These are phyloP conservation scores for Citrullus mucosospermus DNA, from an alignment of 306 rosid species.

Conservation along the genomic window DNA sequence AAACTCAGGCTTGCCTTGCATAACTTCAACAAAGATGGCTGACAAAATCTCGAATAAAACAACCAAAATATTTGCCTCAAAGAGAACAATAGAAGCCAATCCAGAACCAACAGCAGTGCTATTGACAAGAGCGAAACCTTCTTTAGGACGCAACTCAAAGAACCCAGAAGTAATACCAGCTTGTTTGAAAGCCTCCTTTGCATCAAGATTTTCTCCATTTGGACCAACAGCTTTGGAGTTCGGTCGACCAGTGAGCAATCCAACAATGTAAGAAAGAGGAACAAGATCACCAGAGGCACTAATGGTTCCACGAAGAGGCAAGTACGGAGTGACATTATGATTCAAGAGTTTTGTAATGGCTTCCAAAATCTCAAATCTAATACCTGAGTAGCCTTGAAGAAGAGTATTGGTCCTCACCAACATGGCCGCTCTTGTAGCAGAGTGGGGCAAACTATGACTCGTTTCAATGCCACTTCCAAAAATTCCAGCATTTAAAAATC, in stretches of 20 bases:
- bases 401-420: conserved; percentile 61
- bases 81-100: background rate
- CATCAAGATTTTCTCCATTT: conserved; percentile 24
- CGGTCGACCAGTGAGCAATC: conserved; percentile 6
- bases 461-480: background rate
- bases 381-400: background rate
- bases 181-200: conserved; percentile 40
- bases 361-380: conserved; percentile 36
- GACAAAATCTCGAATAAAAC: background rate
- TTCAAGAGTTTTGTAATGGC: conserved; percentile 61
- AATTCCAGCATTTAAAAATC: background rate
- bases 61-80: background rate
- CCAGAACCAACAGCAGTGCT: background rate
- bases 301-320: conserved; percentile 1
- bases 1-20: conserved; percentile 19
- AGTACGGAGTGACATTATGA: conserved; percentile 55
- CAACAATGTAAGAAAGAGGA: conserved; percentile 80
- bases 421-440: background rate
- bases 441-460: background rate
- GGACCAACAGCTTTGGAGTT: background rate
- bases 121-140: conserved; percentile 49
- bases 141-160: conserved; percentile 79
- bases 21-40: conserved; percentile 44
- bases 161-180: conserved; percentile 49
- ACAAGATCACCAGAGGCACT: conserved; percentile 38